Evolutionary conservation across 1,139 yeast genomes (phyloP).

Genomic region (Taphrina flavorubra): DNA sequence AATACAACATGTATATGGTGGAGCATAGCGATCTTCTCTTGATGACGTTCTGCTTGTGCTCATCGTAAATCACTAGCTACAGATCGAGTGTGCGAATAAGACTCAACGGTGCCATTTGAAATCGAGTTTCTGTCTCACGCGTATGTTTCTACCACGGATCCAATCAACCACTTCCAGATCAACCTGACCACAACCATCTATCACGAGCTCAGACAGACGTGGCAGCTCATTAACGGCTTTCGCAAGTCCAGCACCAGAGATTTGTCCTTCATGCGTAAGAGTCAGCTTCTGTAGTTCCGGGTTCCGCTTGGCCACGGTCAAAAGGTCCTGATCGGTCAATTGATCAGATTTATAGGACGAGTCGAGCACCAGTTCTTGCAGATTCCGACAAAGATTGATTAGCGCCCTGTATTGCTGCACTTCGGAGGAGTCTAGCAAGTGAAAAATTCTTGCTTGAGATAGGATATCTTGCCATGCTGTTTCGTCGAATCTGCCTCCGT

Average conservation of each 20-base stretch:
- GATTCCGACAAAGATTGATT: neutral
- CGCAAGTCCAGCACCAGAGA: constrained; percentile 10
- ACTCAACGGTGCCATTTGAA: too few species aligned
- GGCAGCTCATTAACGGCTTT: neutral
- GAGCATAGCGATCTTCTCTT: too few species aligned
- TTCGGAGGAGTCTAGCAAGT: neutral
- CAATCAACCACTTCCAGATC: constrained; percentile 7
- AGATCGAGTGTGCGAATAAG: too few species aligned
- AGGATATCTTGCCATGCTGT: neutral
- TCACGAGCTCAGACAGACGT: neutral
- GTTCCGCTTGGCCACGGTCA: neutral
- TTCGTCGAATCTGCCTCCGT: neutral
- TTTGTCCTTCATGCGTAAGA: neutral
- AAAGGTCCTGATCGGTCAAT: neutral
- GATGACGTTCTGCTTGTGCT: too few species aligned
- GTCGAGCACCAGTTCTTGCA: constrained; percentile 7
- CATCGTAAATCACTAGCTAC: too few species aligned
- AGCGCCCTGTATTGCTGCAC: neutral
- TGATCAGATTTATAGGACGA: neutral
- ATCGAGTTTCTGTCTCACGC: constrained; percentile 7
- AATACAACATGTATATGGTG: too few species aligned
- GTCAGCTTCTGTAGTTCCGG: neutral
- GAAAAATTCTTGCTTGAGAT: neutral
- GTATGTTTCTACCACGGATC: constrained; percentile 6
- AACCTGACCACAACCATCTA: constrained; percentile 24